Evolutionary conservation across 2,329 filamentous ascomycete species (phyloP).

Genomic region (Alternaria sp.): DNA sequence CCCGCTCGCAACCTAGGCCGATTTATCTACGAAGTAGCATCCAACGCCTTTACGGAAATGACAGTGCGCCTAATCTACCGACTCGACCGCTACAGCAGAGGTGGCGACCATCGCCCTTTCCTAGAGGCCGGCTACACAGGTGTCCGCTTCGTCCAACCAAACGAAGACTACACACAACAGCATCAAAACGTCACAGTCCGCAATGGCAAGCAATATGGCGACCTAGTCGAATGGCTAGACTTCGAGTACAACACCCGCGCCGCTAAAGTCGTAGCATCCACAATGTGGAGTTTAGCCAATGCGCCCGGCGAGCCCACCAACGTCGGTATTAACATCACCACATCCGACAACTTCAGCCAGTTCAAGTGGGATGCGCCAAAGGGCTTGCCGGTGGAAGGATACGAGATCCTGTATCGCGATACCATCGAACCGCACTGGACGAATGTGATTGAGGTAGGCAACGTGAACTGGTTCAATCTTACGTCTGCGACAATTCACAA

Average conservation of each 20-base stretch:
- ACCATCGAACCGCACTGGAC: slow-evolving; percentile 61
- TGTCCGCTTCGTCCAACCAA: slow-evolving; percentile 63
- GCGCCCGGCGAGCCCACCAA: slow-evolving; percentile 59
- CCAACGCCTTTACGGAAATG: slow-evolving; percentile 61
- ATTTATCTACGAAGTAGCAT: slow-evolving; percentile 62
- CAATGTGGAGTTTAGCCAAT: slow-evolving; percentile 62
- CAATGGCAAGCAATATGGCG: slow-evolving; percentile 62
- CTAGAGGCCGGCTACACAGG: slow-evolving; percentile 62
- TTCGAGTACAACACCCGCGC: slow-evolving; percentile 63
- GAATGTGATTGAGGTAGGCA: slow-evolving; percentile 57
- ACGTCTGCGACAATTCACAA: slow-evolving; percentile 60
- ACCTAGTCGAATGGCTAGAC: slow-evolving; percentile 63
- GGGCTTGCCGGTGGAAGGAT: slow-evolving; percentile 54
- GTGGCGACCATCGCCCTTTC: slow-evolving; percentile 64
- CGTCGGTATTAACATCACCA: slow-evolving; percentile 56
- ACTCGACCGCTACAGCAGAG: slow-evolving; percentile 63
- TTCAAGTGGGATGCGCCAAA: slow-evolving; percentile 57
- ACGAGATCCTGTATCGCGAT: slow-evolving; percentile 64
- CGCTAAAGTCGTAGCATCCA: slow-evolving; percentile 61
- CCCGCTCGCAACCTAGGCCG: slow-evolving; percentile 62
- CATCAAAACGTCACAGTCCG: slow-evolving; percentile 61
- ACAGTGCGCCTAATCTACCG: slow-evolving; percentile 63
- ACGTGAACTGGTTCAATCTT: slow-evolving; percentile 48
- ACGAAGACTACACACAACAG: slow-evolving; percentile 64
- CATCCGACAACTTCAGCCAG: slow-evolving; percentile 58